Conservation (phyloP, 371 early-diverging fungal species). For the Catenaria anguillulae region DNA sequence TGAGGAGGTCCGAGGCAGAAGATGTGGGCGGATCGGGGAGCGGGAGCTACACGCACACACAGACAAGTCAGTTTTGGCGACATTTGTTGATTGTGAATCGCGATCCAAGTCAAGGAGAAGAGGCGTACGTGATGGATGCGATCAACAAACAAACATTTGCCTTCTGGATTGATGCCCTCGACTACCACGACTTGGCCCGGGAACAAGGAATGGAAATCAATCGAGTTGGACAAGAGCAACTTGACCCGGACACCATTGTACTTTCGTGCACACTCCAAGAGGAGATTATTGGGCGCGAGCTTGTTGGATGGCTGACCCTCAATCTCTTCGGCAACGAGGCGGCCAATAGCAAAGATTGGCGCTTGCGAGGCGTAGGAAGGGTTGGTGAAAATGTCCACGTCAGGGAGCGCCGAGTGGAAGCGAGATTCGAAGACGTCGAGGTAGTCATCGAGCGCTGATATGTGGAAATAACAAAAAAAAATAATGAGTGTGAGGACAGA, state of each 20-base stretch:
- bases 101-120: neutral
- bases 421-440: neutral
- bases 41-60: neutral
- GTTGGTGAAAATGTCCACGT: neutral
- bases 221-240: neutral
- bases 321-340: neutral
- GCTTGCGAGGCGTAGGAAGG: neutral
- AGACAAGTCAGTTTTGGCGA: too few relatives aligned
- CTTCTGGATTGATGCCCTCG: slow-evolving; percentile 23
- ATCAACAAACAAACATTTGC: slow-evolving; percentile 14
- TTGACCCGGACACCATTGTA: neutral
- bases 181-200: slow-evolving; percentile 33
- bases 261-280: slow-evolving; percentile 5
- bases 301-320: too few relatives aligned
- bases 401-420: neutral
- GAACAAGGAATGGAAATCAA: slow-evolving; percentile 16
- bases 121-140: neutral
- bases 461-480: neutral
- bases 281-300: neutral
- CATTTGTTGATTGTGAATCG: neutral
- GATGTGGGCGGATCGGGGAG: neutral
- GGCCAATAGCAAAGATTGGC: neutral
- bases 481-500: too few relatives aligned
- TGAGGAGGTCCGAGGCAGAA: neutral
- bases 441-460: neutral